phyloP scores from a whole-genome alignment of 2,329 filamentous ascomycete genomes.

The Aspergillus aculeatinus region DNA sequence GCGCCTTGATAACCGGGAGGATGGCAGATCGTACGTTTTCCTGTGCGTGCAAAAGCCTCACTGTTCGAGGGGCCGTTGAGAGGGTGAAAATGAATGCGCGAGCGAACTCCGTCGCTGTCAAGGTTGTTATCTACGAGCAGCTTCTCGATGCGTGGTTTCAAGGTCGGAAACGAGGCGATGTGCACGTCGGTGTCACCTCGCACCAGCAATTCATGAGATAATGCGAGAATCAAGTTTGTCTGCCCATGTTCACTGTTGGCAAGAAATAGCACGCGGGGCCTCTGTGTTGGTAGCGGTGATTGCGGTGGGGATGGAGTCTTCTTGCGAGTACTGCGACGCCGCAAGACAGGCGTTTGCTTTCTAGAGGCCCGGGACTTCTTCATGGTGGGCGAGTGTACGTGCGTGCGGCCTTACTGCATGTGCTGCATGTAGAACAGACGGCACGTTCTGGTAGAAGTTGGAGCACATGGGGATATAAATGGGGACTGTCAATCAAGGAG shows the following conservation, averaged over 20 bases:
- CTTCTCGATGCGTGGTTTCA: conserved; percentile 1
- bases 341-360: background rate
- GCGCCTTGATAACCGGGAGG: conserved; percentile 1
- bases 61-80: background rate
- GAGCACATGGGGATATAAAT: background rate
- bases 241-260: conserved; percentile 2
- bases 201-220: background rate
- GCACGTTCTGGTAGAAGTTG: background rate
- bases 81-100: background rate
- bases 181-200: conserved; percentile 1
- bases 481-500: background rate
- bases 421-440: background rate
- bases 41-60: background rate
- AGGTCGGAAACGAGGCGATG: background rate
- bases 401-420: background rate
- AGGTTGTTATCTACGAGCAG: background rate
- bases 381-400: background rate
- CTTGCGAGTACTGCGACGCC: conserved; percentile 1
- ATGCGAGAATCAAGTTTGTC: background rate
- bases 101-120: background rate
- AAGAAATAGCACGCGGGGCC: background rate
- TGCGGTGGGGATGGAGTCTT: background rate
- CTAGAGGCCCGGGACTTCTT: background rate
- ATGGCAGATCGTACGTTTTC: background rate
- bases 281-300: background rate